Evolutionary conservation across 768 basidiomycete species (phyloP).

Genomic region (Gelatoporia subvermispora): DNA sequence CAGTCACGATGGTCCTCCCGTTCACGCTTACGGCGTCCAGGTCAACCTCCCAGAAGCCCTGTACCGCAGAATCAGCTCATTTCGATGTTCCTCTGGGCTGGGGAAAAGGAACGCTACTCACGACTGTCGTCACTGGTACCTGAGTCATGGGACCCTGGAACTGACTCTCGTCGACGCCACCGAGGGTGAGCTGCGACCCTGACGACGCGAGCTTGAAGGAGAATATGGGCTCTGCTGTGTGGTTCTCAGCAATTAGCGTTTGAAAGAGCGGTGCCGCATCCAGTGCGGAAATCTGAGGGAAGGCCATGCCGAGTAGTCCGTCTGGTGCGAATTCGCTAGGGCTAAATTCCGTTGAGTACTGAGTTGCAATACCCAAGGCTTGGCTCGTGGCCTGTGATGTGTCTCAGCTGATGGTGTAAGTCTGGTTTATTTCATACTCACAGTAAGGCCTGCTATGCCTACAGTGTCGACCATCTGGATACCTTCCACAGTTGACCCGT

Average conservation of each 20-base stretch:
- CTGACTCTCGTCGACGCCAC: conserved; percentile 31
- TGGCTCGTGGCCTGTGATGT: conserved; percentile 11
- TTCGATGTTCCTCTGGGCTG: neutral
- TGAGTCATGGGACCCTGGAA: conserved; percentile 35
- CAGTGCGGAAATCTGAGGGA: conserved; percentile 21
- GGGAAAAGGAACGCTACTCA: neutral
- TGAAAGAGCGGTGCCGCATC: conserved; percentile 24
- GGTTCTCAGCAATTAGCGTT: conserved; percentile 19
- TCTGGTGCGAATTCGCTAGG: conserved; percentile 13
- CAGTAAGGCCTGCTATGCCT: conserved; percentile 35
- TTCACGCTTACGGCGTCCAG: conserved; percentile 25
- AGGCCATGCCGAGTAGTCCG: conserved; percentile 29
- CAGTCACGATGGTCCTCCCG: conserved; percentile 13
- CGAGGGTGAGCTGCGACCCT: conserved; percentile 33
- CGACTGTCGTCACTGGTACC: conserved; percentile 23
- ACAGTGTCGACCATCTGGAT: conserved; percentile 45
- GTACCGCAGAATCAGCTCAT: neutral
- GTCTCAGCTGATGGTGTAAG: neutral
- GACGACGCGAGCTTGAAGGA: conserved; percentile 33
- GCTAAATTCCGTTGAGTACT: conserved; percentile 18
- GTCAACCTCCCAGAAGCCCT: conserved; percentile 34
- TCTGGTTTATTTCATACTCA: conserved; percentile 13
- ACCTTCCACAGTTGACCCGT: conserved; percentile 43
- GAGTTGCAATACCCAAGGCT: conserved; percentile 16
- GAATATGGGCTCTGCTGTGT: conserved; percentile 25